phyloP scores from a whole-genome alignment of 768 basidiomycete species.

The Erythrobasidium yunnanense region DNA sequence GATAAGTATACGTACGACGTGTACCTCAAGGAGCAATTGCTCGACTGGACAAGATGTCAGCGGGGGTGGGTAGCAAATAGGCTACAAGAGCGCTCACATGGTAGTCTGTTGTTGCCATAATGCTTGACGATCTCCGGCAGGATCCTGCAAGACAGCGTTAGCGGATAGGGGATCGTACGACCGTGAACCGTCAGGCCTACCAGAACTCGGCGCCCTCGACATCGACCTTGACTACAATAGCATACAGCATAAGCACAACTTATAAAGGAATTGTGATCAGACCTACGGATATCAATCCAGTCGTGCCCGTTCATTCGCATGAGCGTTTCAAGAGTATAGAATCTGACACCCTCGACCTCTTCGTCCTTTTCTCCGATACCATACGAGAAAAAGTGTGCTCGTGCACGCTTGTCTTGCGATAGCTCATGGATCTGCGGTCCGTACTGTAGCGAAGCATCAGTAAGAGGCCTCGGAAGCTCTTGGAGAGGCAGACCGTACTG shows the following conservation, averaged over 20 bases:
- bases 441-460: not conserved
- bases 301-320: conserved; percentile 1
- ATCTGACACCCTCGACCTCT: not conserved
- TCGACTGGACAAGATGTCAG: too few relatives aligned
- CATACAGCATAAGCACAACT: not conserved
- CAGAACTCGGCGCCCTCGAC: not conserved
- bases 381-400: not conserved
- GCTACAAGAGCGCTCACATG: too few relatives aligned
- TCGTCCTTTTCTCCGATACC: not conserved
- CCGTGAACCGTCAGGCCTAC: not conserved
- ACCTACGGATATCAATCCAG: not conserved
- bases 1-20: not conserved
- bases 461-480: not conserved
- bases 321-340: not conserved
- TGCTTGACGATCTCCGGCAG: not conserved
- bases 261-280: too few relatives aligned
- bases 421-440: not conserved
- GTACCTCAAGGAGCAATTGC: not conserved
- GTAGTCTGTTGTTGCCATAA: not conserved
- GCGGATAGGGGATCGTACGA: not conserved
- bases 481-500: not conserved
- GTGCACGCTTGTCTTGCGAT: not conserved
- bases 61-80: too few relatives aligned
- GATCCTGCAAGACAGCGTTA: not conserved
- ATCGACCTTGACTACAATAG: not conserved